A percentile compares a stretch with the other conserved stretches of the same genome.
Evolutionary conservation across 345 rosid species (phyloP).

Genomic region (Syzygium jambos): DNA sequence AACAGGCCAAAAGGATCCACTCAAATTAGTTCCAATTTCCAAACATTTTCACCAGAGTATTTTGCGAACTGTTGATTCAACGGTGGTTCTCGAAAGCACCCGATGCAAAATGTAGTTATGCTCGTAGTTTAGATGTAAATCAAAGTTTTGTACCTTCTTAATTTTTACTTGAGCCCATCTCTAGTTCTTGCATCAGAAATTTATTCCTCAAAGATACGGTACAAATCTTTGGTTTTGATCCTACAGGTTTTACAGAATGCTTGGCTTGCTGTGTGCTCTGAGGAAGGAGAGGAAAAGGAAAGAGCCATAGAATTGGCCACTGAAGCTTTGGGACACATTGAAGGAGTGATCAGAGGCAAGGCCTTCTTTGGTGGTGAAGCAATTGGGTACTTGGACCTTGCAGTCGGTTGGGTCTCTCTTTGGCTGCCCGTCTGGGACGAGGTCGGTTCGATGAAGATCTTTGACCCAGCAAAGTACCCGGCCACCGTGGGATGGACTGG

Average conservation of each 20-base stretch:
- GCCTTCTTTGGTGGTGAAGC: constrained; percentile 15
- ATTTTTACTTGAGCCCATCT: neutral
- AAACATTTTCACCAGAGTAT: neutral
- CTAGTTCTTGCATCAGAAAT: neutral
- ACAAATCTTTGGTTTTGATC: neutral
- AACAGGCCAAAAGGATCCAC: neutral
- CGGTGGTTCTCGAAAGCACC: neutral
- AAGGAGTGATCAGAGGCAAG: constrained; percentile 17
- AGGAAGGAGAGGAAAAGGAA: constrained; percentile 12
- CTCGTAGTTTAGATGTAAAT: neutral
- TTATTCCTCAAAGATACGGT: neutral
- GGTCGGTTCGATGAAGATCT: constrained; percentile 10
- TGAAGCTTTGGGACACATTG: constrained; percentile 21
- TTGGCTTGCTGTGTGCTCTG: neutral
- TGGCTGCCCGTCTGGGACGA: constrained; percentile 25
- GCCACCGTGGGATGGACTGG: constrained; percentile 10
- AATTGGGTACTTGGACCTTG: constrained; percentile 28
- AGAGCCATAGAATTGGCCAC: neutral
- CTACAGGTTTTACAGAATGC: neutral
- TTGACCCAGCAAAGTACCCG: constrained; percentile 14
- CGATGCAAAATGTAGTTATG: neutral
- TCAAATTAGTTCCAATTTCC: neutral
- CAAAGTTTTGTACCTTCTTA: neutral
- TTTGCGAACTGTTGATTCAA: too few relatives aligned
- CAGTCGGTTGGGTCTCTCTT: constrained; percentile 12